Conservation (phyloP, 2,329 filamentous ascomycete genomes). For the Colletotrichum filicis region DNA sequence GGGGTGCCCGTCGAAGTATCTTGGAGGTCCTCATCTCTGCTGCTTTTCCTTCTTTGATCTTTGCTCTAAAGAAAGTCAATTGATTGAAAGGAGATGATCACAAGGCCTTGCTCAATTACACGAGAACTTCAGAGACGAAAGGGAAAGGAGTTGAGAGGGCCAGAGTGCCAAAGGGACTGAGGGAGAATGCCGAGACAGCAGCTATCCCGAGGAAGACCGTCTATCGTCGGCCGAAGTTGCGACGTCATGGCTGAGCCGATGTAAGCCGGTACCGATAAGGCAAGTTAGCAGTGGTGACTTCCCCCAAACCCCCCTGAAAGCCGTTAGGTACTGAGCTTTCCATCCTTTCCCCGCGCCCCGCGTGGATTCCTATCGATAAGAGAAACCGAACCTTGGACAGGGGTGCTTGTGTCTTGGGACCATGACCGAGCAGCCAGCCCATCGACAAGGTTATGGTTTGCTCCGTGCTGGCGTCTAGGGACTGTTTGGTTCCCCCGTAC, state of each 20-base stretch:
- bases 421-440: too few species aligned
- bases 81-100: background rate
- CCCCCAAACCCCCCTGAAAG: background rate
- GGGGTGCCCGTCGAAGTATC: conserved; percentile 43
- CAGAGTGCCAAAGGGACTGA: background rate
- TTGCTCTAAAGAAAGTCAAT: background rate
- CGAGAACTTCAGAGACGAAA: background rate
- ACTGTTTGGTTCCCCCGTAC: background rate
- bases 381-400: background rate
- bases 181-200: conserved; percentile 19
- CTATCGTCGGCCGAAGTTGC: conserved; percentile 24
- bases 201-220: conserved; percentile 27
- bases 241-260: conserved; percentile 49
- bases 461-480: conserved; percentile 11
- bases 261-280: conserved; percentile 37
- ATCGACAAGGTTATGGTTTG: conserved; percentile 26
- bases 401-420: background rate
- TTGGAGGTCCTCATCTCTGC: conserved; percentile 36
- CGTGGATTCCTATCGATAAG: background rate
- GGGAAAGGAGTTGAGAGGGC: background rate
- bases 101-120: background rate
- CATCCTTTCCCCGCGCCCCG: background rate
- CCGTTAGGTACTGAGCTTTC: background rate
- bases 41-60: background rate
- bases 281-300: background rate